Base-by-base conservation (phyloP, 805 yeast species). In the Saccharomycopsis fibuligera region DNA sequence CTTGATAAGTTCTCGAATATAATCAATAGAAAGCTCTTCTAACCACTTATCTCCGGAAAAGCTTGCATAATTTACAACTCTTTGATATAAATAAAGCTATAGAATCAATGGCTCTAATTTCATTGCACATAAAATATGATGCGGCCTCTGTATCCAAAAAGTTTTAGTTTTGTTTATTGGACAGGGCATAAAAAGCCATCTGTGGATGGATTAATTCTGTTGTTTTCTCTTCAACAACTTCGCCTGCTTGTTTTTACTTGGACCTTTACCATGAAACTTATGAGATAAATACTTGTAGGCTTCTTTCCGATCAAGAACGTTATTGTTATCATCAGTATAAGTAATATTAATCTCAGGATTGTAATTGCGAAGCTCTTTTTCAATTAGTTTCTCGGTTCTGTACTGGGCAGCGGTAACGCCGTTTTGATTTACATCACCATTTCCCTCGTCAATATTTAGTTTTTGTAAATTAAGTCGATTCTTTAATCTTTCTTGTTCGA, bases 201-300 rank as follows among this genome's bases (percentile, higher is more conserved):
- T n/a, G n/a, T n/a, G n/a, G n/a, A n/a, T n/a, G n/a, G n/a, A n/a
- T n/a, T n/a, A n/a, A n/a, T n/a, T n/a, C 31, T 27, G 10, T 17
- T 33, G 37, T n/a, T 33, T 33, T 12, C 19, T 8, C 19, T 33
- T 8, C 6, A 33, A n/a, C 37, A 33, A 33, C 44, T 48, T 51
- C 14, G 51, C 49, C 19, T 48, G 53, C 22, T 52, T 52, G 22
- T 41, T 37, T n/a, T 52, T 52, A 22, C 51, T 49, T 22, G 48
- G 48, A 5, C 43, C 51, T 29, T 54, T 52, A 5, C 83, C 83
- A 58, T 78, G 83, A 58, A 76, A 78, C 56, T 75, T 69, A 49
- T 76, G 81, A 17, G 81, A 75, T 45, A 77, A 60, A 50, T 70
- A 69, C 61, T 78, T 78, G 64, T 68, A 78, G 3, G 84, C 83